Base-by-base conservation (phyloP, 805 yeast genomes). In the Metahyphopichia silvanorum region DNA sequence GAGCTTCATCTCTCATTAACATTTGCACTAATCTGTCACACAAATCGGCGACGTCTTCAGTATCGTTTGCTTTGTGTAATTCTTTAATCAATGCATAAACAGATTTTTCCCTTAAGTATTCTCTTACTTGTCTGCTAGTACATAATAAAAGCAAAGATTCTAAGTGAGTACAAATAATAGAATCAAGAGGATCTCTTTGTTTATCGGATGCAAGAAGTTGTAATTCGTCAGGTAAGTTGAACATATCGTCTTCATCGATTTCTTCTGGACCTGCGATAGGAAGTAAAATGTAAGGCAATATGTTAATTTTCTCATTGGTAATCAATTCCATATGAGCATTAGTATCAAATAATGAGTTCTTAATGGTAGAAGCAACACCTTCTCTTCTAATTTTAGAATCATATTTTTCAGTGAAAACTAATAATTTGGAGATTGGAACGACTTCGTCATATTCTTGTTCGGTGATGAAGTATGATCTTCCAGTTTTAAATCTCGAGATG, bases 291-390 rank as follows among this genome's bases (percentile, higher is more conserved):
- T 83, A 86, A 4, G 96, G 95, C 49, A 93, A 69, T 23, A 91
- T 47, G 45, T 89, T 86, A 37, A 86, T 78, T 6, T 69, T 60
- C 22, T 71, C 77, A 47, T 84, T 82, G 4, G 64, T 66, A 25
- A 87, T 55, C 27, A 91, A 63, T 16, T 53, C 56, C 46, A 60
- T 60, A 53, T 91, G 98, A 21, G 75, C 58, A 25, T 78, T 76
- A 1, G 85, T 67, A 51, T 89, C 96, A 50, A 91, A 91, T 31
- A 91, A 63, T 0, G 91, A 76, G 59, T 91, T 91, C 56, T 93
- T 91, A 46, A 93, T 85, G 2, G 96, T 84, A 4, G 95, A 83
- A 1, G 95, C 94, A 23, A 86, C 89, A 51, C 96, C 97, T 53
- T 84, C 89, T 60, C 98, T 75, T 63, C 98, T 79, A 16, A 77